Evolutionary conservation across 768 basidiomycete species (phyloP).

Genomic region (Floccularia luteovirens): DNA sequence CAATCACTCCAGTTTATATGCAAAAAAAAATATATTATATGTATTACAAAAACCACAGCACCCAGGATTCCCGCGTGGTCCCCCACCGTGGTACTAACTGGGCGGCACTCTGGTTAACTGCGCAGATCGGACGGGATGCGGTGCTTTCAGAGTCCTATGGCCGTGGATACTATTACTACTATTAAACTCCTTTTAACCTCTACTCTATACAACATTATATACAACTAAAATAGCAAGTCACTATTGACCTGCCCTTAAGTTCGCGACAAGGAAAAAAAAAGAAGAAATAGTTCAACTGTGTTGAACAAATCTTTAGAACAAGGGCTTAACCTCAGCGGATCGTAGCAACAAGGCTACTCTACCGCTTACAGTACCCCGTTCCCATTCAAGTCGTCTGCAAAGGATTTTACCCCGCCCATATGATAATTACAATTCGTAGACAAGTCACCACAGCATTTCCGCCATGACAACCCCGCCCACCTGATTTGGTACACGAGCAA

Average conservation of each 20-base stretch:
- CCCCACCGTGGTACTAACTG: slow-evolving; percentile 61
- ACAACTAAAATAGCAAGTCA: slow-evolving; percentile 4
- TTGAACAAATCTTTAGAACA: slow-evolving; percentile 66
- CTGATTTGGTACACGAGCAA: slow-evolving; percentile 66
- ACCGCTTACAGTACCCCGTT: slow-evolving; percentile 71
- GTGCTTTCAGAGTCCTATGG: slow-evolving; percentile 46
- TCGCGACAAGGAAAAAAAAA: slow-evolving; percentile 16
- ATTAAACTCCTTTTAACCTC: slow-evolving; percentile 4
- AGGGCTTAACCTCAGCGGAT: slow-evolving; percentile 72
- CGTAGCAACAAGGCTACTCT: slow-evolving; percentile 76
- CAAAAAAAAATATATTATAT: no score
- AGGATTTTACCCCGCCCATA: slow-evolving; percentile 69
- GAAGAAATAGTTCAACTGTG: slow-evolving; percentile 36
- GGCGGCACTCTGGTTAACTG: slow-evolving; percentile 57
- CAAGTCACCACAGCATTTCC: slow-evolving; percentile 49
- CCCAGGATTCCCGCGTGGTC: slow-evolving; percentile 54
- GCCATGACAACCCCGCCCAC: slow-evolving; percentile 34
- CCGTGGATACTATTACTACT: slow-evolving; percentile 22
- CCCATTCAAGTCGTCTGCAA: slow-evolving; percentile 75
- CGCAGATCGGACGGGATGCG: slow-evolving; percentile 57
- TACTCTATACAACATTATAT: background rate
- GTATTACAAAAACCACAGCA: slow-evolving; percentile 46
- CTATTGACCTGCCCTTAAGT: slow-evolving; percentile 33
- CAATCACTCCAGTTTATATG: no score
- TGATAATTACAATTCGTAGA: slow-evolving; percentile 54